Base-by-base conservation (phyloP, 257 asterid species). In the Nicotiana tomentosiformis region DNA sequence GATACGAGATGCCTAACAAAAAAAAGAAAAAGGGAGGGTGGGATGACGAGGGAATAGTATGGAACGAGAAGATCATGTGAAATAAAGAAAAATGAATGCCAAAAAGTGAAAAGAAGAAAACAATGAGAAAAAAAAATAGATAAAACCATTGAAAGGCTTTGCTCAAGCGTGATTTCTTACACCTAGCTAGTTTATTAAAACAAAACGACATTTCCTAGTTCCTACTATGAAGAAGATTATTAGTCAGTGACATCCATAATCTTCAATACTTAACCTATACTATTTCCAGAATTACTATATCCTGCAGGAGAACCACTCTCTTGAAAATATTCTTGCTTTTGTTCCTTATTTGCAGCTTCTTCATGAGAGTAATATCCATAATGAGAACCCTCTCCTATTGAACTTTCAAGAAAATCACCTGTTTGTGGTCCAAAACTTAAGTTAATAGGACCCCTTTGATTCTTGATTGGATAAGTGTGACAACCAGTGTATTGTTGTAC, bases 401-500 rank as follows among this genome's bases (percentile, higher is more conserved):
- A 78, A 37, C 3, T 29, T 64, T 78, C 70, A 16, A 43, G 23
- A 39, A 20, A 17, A 11, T 39, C 37, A 80, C 18, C 16, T 37
- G 51, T 2, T 32, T 9, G 62, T 49, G 62, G 29, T 66, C 83
- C 83, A 18, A 66, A 81, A 11, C 77, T 81, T 7, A 81, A 29
- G 66, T 62, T 81, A 43, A 81, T 55, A 30, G 83, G 78, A 81
- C 83, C 83, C 65, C 23, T 81, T 30, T 64, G 83, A 7, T 43
- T 66, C 10, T 18, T 66, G 77, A 66, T 39, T 66, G 83, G 60
- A 18, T 55, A 9, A 26, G 77, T 65, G n/a, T 66, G 83, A 46
- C 66, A 66, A 10, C 83, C 83, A 66, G 78, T 81, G 49, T 62
- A 81, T 32, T 81, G 83, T 49, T 65, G 95, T 77, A 91, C 95